Evolutionary conservation across 164 flowering plant species (phyloP).

Genomic region (Malania oleifera): DNA sequence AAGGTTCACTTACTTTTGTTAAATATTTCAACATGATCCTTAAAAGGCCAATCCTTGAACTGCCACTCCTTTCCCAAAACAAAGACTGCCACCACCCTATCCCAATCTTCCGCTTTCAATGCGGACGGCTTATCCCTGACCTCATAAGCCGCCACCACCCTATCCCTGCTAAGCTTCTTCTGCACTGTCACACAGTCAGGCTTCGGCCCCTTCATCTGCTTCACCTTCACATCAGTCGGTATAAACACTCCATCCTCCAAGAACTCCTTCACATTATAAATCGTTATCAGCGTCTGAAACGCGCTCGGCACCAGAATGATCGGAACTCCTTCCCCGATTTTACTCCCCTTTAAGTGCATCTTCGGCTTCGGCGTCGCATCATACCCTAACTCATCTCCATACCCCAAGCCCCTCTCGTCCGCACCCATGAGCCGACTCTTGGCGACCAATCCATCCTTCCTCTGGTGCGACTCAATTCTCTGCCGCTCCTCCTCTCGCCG

Average conservation of each 20-base stretch:
- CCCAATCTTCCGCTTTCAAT: slow-evolving; percentile 96
- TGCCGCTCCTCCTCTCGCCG: slow-evolving; percentile 80
- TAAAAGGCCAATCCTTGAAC: slow-evolving; percentile 95
- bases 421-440: slow-evolving; percentile 68
- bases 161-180: slow-evolving; percentile 95
- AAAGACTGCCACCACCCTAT: slow-evolving; percentile 92
- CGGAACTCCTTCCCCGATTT: slow-evolving; percentile 96
- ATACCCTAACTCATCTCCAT: slow-evolving; percentile 51
- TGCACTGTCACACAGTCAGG: slow-evolving; percentile 98
- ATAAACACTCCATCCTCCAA: slow-evolving; percentile 93
- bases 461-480: slow-evolving; percentile 70
- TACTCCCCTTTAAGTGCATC: slow-evolving; percentile 65
- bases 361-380: slow-evolving; percentile 55
- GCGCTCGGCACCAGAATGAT: slow-evolving; percentile 98
- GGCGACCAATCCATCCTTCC: slow-evolving; percentile 86
- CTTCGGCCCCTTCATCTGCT: slow-evolving; percentile 80
- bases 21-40: slow-evolving; percentile 91
- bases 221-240: slow-evolving; percentile 86
- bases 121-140: slow-evolving; percentile 97
- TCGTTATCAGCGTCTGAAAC: slow-evolving; percentile 86
- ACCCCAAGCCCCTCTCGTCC: slow-evolving; percentile 51
- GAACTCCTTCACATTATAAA: slow-evolving; percentile 97
- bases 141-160: slow-evolving; percentile 92
- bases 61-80: slow-evolving; percentile 99
- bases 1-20: slow-evolving; percentile 53